Base-by-base conservation (phyloP, 176 grass and related monocot genomes). In the Bromus sterilis region DNA sequence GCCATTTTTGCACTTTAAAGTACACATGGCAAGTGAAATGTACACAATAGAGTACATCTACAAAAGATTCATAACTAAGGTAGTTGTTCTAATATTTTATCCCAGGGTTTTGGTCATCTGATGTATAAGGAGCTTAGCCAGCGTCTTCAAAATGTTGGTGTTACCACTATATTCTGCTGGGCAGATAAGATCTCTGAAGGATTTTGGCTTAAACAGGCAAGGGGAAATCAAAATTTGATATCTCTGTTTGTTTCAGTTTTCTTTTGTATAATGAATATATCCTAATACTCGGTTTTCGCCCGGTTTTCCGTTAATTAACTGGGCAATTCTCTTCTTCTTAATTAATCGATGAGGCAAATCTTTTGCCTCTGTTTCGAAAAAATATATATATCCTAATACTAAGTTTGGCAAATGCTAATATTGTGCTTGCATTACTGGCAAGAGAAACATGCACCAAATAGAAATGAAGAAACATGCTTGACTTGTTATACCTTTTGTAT, bases 161-260 rank as follows among this genome's bases (percentile, higher is more conserved):
- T 94, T 64, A 77, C 84, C 68, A 91, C 66, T n/a, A 79, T 97
- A 77, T 91, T 94, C 78, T 94, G 89, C 81, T 97, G 94, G 94
- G 89, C 89, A 84, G 94, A 97, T 82, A 81, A 86, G 46, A 80
- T 84, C 25, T 97, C 94, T 13, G 87, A 92, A 91, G 89, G 85
- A 62, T 97, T 97, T 94, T 97, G 94, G 94, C 76, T 92, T 81
- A 97, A 97, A 88, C 91, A 97, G 89, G 94, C 87, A 94, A 76
- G 84, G 82, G 10, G 72, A 77, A 30, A 60, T 74, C 44, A 5
- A 69, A 70, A 66, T 46, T 41, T 56, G 4, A 24, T 25, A 74
- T 59, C 9, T 11, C 15, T 16, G 2, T 36, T 65, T 79, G 29
- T 49, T 35, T 41, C 23, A 10, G 15, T 35, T 28, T 56, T 28